Evolutionary conservation across 1,284 basidiomycete genomes (phyloP).

Genomic region (Cryptococcus hybrid): DNA sequence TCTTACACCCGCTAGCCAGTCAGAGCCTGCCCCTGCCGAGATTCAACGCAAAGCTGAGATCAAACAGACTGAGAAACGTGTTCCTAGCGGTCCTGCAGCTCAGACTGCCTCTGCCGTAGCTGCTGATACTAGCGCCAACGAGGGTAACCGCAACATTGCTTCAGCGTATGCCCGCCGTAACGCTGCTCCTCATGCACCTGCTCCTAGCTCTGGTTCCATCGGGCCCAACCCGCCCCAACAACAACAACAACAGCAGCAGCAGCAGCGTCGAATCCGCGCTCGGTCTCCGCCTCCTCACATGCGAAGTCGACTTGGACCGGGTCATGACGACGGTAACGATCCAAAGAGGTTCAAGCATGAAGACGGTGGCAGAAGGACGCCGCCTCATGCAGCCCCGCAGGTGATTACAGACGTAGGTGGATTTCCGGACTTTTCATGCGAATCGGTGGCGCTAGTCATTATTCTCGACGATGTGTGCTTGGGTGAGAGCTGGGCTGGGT

Average conservation of each 20-base stretch:
- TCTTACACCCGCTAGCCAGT: neutral
- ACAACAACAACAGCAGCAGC: neutral
- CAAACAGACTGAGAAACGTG: neutral
- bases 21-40: neutral
- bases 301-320: neutral
- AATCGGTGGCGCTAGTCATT: neutral
- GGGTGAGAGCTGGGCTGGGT: no score
- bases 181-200: neutral
- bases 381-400: neutral
- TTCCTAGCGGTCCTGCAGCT: slow-evolving; percentile 2
- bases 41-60: neutral
- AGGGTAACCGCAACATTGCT: neutral
- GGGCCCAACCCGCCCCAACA: no score
- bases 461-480: no score
- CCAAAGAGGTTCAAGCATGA: slow-evolving; percentile 14
- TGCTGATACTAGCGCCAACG: neutral
- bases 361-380: slow-evolving; percentile 4
- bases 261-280: slow-evolving; percentile 5
- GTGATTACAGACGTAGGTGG: slow-evolving; percentile 15
- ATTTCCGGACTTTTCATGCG: neutral
- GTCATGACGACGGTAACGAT: slow-evolving; percentile 1
- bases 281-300: slow-evolving; percentile 1
- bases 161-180: slow-evolving; percentile 4
- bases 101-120: neutral
- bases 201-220: neutral